These are phyloP conservation scores for Penicillium olsonii DNA, from an alignment of 2,329 filamentous ascomycete genomes.

Conservation along the genomic window DNA sequence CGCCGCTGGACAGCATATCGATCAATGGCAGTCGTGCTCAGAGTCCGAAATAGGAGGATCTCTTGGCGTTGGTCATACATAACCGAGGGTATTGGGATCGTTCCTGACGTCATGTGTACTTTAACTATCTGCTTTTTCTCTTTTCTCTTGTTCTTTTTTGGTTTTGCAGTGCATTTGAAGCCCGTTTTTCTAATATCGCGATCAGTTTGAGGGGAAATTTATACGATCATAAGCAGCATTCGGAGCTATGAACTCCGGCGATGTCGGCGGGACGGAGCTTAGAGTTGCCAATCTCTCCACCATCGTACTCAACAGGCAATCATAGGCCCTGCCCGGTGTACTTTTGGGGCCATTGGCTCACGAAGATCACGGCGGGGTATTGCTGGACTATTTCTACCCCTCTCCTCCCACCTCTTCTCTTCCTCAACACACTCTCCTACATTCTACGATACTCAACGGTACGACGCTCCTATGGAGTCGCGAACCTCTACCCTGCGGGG, in stretches of 20 bases:
- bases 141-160: conserved; percentile 8
- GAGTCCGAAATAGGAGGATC: conserved; percentile 5
- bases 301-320: conserved; percentile 7
- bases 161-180: conserved; percentile 22
- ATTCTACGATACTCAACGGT: conserved; percentile 20
- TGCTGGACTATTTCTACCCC: conserved; percentile 22
- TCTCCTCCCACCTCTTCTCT: conserved; percentile 12
- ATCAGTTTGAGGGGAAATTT: conserved; percentile 2
- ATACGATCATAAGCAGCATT: background rate
- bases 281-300: conserved; percentile 9
- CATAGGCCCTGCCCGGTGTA: conserved; percentile 19
- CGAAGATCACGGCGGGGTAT: conserved; percentile 13
- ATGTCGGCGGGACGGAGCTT: background rate
- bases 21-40: conserved; percentile 27
- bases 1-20: conserved; percentile 38
- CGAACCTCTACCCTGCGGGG: conserved; percentile 22
- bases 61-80: background rate
- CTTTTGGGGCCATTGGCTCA: conserved; percentile 1
- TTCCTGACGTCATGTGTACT: conserved; percentile 13
- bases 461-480: conserved; percentile 34
- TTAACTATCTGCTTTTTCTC: conserved; percentile 16
- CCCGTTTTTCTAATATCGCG: conserved; percentile 5
- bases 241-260: background rate
- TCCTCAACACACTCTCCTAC: conserved; percentile 2
- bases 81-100: conserved; percentile 1